Evolutionary conservation across 2,329 filamentous ascomycete species (phyloP).

Genomic region (Sclerotinia spermophila): DNA sequence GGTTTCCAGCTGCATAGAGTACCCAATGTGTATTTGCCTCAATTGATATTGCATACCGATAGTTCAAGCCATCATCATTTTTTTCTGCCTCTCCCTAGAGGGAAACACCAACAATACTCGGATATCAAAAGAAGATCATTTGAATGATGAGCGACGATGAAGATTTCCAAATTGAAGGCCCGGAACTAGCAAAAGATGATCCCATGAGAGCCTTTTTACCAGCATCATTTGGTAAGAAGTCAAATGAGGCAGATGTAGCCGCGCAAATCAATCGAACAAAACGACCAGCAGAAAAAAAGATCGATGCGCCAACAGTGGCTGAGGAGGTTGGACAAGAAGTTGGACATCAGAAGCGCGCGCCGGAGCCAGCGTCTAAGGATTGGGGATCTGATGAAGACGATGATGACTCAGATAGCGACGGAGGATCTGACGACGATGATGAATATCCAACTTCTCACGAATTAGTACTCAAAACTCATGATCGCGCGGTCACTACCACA

Average conservation of each 20-base stretch:
- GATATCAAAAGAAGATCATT: neutral
- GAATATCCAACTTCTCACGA: constrained; percentile 93
- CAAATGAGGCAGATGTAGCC: constrained; percentile 67
- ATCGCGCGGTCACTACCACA: constrained; percentile 77
- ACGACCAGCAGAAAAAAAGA: constrained; percentile 46
- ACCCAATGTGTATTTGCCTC: neutral
- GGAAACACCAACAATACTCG: neutral
- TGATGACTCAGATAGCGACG: constrained; percentile 49
- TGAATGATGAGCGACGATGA: constrained; percentile 56
- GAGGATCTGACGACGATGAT: constrained; percentile 69
- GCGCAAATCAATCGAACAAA: constrained; percentile 79
- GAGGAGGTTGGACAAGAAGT: constrained; percentile 25
- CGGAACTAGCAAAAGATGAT: constrained; percentile 58
- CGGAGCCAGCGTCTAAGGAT: constrained; percentile 38
- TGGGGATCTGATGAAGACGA: constrained; percentile 43
- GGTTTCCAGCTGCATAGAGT: neutral
- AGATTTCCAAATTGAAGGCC: constrained; percentile 54
- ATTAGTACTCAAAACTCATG: constrained; percentile 87
- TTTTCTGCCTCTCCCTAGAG: neutral
- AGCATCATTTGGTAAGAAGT: constrained; percentile 78
- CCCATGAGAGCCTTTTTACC: constrained; percentile 76
- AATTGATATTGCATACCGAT: neutral
- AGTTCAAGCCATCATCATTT: neutral
- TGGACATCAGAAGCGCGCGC: constrained; percentile 30
- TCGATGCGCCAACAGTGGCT: constrained; percentile 25